Evolutionary conservation across 768 basidiomycete species (phyloP).

Genomic region (Xerocomus potaroensis): DNA sequence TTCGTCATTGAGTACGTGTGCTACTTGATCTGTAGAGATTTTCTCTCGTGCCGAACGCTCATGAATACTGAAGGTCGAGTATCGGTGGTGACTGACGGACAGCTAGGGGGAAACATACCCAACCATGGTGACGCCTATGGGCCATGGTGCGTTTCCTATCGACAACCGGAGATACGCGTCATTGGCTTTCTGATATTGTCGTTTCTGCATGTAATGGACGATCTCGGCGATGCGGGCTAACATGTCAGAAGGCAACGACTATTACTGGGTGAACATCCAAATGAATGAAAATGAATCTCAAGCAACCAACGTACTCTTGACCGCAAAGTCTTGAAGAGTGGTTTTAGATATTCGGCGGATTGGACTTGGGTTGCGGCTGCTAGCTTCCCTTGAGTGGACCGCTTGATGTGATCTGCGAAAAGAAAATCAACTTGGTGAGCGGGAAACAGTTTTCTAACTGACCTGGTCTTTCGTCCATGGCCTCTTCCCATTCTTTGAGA

Average conservation of each 20-base stretch:
- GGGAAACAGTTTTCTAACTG: constrained; percentile 11
- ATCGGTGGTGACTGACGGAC: neutral
- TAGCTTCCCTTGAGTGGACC: constrained; percentile 85
- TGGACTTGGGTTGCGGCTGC: constrained; percentile 95
- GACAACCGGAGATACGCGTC: constrained; percentile 95
- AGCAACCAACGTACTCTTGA: constrained; percentile 62
- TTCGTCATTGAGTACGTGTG: constrained; percentile 98
- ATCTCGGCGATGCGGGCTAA: constrained; percentile 87
- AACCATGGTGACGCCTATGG: constrained; percentile 99
- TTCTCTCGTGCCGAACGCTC: constrained; percentile 97
- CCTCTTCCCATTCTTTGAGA: constrained; percentile 94
- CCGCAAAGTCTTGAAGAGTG: constrained; percentile 86
- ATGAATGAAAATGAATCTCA: neutral
- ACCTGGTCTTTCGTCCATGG: constrained; percentile 93
- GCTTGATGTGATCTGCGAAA: constrained; percentile 76
- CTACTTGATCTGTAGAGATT: constrained; percentile 95
- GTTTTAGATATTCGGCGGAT: constrained; percentile 95
- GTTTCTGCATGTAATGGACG: constrained; percentile 92
- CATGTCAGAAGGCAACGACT: constrained; percentile 83
- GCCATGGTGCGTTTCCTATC: constrained; percentile 99
- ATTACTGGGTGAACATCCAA: constrained; percentile 8
- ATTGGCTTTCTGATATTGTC: constrained; percentile 93
- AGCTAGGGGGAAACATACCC: constrained; percentile 52
- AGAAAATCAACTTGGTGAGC: constrained; percentile 1
- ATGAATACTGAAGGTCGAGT: constrained; percentile 64